Evolutionary conservation across 169 alveolate species (phyloP), one percentile per base, ranked within the genome.

Genomic region (Eimeria praecox): DNA sequence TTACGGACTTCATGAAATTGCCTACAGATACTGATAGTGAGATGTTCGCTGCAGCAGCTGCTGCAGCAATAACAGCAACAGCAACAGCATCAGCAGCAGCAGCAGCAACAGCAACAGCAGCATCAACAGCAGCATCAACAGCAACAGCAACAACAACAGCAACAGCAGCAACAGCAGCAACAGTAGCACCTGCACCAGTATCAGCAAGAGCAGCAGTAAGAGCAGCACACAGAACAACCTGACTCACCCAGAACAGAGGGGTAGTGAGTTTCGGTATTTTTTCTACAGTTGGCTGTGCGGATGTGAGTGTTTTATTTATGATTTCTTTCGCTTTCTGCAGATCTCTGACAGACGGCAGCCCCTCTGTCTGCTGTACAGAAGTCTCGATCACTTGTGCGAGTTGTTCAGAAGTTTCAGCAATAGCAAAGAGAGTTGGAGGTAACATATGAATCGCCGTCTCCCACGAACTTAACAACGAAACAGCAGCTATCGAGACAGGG

Each of bases 191-290:
- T 9, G 33, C 6, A 71, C 8, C 4, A 71, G 49, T 49, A 71
- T 46, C 49, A 35, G 27, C 82, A 73, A 35, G 44, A 35, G 83
- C 49, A 38, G 54, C 83, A 73, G 54, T 6, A 35, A 35, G 30
- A n/a, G 46, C 10, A 69, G 44, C 44, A 69, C n/a, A 46, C 80
- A 30, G 9, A 14, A 66, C 24, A 18, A 35, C 38, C 12, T 1
- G 33, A 22, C 93, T 0, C 80, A 87, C 93, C 93, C 93, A 87
- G 59, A 59, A 87, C 64, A 87, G 59, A 24, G 93, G 93, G 9
- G 59, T 35, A 44, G 83, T 33, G n/a, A 87, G 40, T 30, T 54
- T 56, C 33, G 93, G 80, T 0, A 87, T 69, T n/a, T 46, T 46
- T 35, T 62, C 83, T 20, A 87, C 75, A 8, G 82, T n/a, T n/a